phyloP scores from a whole-genome alignment of 2,329 filamentous ascomycete species.

The Diaporthe sp. region DNA sequence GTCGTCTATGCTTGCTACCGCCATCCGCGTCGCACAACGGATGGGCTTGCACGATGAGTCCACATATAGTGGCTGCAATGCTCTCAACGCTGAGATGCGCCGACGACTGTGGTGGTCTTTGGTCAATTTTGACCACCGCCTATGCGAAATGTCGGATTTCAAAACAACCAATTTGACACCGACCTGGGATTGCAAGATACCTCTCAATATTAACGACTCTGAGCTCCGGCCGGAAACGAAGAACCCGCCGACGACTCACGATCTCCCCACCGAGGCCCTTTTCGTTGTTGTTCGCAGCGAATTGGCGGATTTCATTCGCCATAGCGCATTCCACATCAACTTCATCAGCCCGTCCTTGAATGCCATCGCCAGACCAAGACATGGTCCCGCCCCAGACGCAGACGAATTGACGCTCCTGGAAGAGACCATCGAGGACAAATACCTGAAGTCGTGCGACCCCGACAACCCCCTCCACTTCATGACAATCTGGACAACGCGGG shows the following conservation, averaged over 20 bases:
- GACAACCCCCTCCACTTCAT: conserved; percentile 58
- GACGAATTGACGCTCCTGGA: conserved; percentile 54
- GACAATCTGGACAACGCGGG: conserved; percentile 55
- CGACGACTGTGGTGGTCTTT: conserved; percentile 75
- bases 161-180: conserved; percentile 50
- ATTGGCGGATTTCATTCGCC: conserved; percentile 55
- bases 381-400: conserved; percentile 40
- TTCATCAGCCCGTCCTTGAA: conserved; percentile 52
- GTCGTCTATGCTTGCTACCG: conserved; percentile 66
- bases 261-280: conserved; percentile 56
- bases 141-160: conserved; percentile 64
- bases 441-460: conserved; percentile 57
- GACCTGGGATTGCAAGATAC: conserved; percentile 58
- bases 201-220: conserved; percentile 61
- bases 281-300: conserved; percentile 58
- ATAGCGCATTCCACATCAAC: conserved; percentile 52
- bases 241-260: conserved; percentile 47
- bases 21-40: conserved; percentile 69
- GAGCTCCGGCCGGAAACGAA: conserved; percentile 60
- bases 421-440: conserved; percentile 59
- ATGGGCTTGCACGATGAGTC: conserved; percentile 69
- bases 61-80: conserved; percentile 43
- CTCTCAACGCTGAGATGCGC: conserved; percentile 71
- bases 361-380: conserved; percentile 44
- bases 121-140: conserved; percentile 68